These are phyloP conservation scores for Saturnispora kantuleensis DNA, from an alignment of 805 yeast species.

Conservation along the genomic window DNA sequence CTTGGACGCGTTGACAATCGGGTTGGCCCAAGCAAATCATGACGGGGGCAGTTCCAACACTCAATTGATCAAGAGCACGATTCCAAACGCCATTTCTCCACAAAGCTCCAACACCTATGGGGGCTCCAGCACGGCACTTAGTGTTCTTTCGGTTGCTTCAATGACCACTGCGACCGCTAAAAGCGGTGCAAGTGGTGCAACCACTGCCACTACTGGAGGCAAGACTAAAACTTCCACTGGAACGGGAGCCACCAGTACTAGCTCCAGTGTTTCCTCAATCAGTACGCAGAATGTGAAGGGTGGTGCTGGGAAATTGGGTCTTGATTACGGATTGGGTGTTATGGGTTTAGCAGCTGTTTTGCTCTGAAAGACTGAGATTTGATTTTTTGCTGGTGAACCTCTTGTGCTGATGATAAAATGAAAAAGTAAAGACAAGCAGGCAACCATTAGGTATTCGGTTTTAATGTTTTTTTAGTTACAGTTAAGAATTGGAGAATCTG, in stretches of 20 bases:
- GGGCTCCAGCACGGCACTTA: constrained; percentile 4
- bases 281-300: not conserved
- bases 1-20: constrained; percentile 35
- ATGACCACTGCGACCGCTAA: constrained; percentile 6
- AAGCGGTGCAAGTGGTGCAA: not conserved
- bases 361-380: not conserved
- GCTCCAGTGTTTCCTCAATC: not conserved
- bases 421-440: no score
- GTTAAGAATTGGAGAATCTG: no score
- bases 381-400: no score
- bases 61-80: constrained; percentile 28
- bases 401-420: no score
- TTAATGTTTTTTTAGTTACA: no score
- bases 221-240: not conserved
- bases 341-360: constrained; percentile 16
- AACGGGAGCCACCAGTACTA: not conserved
- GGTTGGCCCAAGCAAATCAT: constrained; percentile 30
- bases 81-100: constrained; percentile 44
- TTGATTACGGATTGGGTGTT: constrained; percentile 50
- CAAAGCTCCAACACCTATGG: constrained; percentile 33
- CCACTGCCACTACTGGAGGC: not conserved
- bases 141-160: constrained; percentile 1
- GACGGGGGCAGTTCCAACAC: constrained; percentile 28
- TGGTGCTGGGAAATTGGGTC: constrained; percentile 30
- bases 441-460: no score